These are phyloP conservation scores for Lentinula sp. DNA, from an alignment of 768 basidiomycete genomes.

Conservation along the genomic window DNA sequence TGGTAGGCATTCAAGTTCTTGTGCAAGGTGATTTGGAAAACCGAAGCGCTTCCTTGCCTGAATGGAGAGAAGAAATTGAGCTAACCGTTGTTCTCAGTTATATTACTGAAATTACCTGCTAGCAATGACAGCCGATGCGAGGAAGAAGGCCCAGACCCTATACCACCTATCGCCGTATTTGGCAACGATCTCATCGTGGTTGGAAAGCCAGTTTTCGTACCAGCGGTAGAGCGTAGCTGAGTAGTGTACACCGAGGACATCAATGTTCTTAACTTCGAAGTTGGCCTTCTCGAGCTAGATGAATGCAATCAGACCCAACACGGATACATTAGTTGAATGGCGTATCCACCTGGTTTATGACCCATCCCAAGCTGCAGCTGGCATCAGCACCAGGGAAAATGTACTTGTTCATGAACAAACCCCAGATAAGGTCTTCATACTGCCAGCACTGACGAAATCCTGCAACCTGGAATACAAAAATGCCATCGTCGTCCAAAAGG, in stretches of 20 bases:
- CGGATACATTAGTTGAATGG: neutral
- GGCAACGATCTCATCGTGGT: conserved; percentile 83
- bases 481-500: conserved; percentile 89
- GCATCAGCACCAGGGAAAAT: conserved; percentile 99
- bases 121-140: conserved; percentile 85
- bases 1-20: conserved; percentile 98
- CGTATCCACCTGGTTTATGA: conserved; percentile 51
- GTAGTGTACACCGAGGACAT: conserved; percentile 97
- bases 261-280: conserved; percentile 94
- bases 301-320: neutral
- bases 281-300: conserved; percentile 79
- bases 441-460: conserved; percentile 96
- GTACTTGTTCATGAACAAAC: conserved; percentile 97
- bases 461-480: conserved; percentile 96
- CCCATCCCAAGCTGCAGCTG: conserved; percentile 93
- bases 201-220: conserved; percentile 97
- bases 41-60: conserved; percentile 83
- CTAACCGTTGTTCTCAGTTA: neutral
- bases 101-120: conserved; percentile 45
- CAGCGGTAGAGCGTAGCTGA: conserved; percentile 85
- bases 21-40: conserved; percentile 97
- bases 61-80: neutral
- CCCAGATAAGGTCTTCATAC: conserved; percentile 97
- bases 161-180: conserved; percentile 95
- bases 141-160: conserved; percentile 95